Evolutionary conservation across 805 yeast genomes (phyloP), one percentile per base, ranked within the genome.

Genomic region (Candida easanensis): DNA sequence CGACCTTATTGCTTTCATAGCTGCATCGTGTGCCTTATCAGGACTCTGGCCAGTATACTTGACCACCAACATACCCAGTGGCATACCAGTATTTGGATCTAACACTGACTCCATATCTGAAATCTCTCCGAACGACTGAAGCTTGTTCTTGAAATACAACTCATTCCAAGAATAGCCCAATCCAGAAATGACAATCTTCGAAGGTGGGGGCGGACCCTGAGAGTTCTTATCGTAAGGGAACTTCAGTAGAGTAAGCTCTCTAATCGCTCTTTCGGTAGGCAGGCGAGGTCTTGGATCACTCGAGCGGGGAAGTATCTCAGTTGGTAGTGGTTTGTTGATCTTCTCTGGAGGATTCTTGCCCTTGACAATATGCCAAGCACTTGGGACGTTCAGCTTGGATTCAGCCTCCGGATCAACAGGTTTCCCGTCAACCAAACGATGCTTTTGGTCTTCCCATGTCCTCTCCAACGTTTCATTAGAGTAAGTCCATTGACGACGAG

Each of bases 21-120:
- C 26, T 43, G 48, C 2, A 46, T 21, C 10, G 2, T 46, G 48
- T 15, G 31, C 31, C 31, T 27, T 27, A 6, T 27, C 31, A 6
- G 14, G 31, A 27, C 16, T n/a, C 6, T 27, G 7, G 16, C 14
- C 14, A 10, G 72, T 81, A 62, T 74, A 89, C 45, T 74, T 69
- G 40, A 88, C 68, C 17, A 77, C 65, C 39, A 83, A 83, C 18
- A 88, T 68, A 9, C 95, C 93, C 32, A 89, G 62, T 0, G 95
- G 90, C 16, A 82, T 84, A 3, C 89, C 96, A 34, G 86, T 80
- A 18, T 71, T 69, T 0, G 91, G 87, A 56, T 89, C 93, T 43
- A 73, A 77, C 9, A 82, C 68, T 46, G 79, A 69, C 45, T 77
- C 76, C 38, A 84, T 64, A 31, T 77, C 79, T 21, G 74, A 70